Evolutionary conservation across 352 stramenopile species (phyloP).

Genomic region (Pythium periplocum): DNA sequence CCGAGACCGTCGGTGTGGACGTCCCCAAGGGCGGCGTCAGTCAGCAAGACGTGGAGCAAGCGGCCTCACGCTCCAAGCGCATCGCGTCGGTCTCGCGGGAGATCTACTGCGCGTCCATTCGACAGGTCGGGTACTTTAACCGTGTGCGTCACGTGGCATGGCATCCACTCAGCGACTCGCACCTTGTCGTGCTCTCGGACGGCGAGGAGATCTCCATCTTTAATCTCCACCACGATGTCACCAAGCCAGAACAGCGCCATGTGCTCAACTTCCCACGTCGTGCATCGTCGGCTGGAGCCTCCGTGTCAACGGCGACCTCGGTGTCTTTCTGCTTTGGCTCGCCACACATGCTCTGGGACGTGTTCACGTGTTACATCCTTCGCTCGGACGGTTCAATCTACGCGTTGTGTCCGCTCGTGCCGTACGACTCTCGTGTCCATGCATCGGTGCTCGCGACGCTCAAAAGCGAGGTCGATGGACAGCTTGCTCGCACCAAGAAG

Average conservation of each 20-base stretch:
- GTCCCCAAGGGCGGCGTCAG: slow-evolving; percentile 15
- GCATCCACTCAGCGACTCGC: slow-evolving; percentile 67
- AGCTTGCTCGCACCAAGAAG: slow-evolving; percentile 46
- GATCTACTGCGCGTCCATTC: slow-evolving; percentile 40
- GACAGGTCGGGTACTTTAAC: slow-evolving; percentile 51
- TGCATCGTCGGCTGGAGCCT: slow-evolving; percentile 7
- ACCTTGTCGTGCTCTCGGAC: slow-evolving; percentile 71
- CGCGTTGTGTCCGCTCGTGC: slow-evolving; percentile 63
- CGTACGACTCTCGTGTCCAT: slow-evolving; percentile 47
- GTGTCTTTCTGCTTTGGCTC: slow-evolving; percentile 61
- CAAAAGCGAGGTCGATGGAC: slow-evolving; percentile 55
- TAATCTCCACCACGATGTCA: slow-evolving; percentile 55
- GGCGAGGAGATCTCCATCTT: slow-evolving; percentile 72
- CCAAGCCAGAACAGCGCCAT: slow-evolving; percentile 69
- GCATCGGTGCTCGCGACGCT: slow-evolving; percentile 40
- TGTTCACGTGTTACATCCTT: slow-evolving; percentile 72
- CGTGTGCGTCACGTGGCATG: slow-evolving; percentile 51
- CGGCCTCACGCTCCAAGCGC: slow-evolving; percentile 14
- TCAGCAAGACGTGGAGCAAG: slow-evolving; percentile 24
- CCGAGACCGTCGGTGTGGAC: slow-evolving; percentile 19
- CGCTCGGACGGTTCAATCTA: slow-evolving; percentile 68
- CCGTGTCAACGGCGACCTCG: slow-evolving; percentile 24
- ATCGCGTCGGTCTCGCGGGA: slow-evolving; percentile 50
- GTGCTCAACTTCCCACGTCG: slow-evolving; percentile 42
- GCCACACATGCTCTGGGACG: slow-evolving; percentile 52